Evolutionary conservation across 225 moss, liverwort and hornwort species (phyloP).

Genomic region (Pleurozium schreberi): DNA sequence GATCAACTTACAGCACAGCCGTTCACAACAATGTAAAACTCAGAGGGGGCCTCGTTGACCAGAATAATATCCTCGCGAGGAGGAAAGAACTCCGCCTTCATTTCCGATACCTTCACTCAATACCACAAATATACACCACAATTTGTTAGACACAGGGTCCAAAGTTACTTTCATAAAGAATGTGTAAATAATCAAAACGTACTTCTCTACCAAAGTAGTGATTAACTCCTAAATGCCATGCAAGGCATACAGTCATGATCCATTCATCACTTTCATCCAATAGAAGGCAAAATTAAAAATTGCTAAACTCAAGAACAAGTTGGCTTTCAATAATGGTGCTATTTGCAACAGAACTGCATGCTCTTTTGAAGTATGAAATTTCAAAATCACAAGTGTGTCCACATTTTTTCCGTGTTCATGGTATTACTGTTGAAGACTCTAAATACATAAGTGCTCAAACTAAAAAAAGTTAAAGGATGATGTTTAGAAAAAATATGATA

Average conservation of each 20-base stretch:
- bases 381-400: background rate
- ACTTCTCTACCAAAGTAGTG: background rate
- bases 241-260: background rate
- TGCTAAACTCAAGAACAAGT: background rate
- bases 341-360: background rate
- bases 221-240: background rate
- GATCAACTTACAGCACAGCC: conserved; percentile 65
- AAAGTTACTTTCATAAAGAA: background rate
- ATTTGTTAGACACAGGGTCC: background rate
- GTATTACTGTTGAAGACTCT: background rate
- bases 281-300: background rate
- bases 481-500: background rate
- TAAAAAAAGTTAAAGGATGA: background rate
- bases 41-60: conserved; percentile 88
- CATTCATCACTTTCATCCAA: background rate
- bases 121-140: background rate
- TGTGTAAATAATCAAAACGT: background rate
- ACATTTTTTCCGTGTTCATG: background rate
- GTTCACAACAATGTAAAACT: conserved; percentile 82
- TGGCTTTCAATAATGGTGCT: too few species aligned
- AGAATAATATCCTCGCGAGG: conserved; percentile 78
- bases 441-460: background rate
- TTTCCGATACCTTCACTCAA: conserved; percentile 64
- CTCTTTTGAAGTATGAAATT: background rate
- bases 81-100: conserved; percentile 89